phyloP scores from a whole-genome alignment of 495 filamentous ascomycete genomes.

The Parathielavia hyrcaniae region DNA sequence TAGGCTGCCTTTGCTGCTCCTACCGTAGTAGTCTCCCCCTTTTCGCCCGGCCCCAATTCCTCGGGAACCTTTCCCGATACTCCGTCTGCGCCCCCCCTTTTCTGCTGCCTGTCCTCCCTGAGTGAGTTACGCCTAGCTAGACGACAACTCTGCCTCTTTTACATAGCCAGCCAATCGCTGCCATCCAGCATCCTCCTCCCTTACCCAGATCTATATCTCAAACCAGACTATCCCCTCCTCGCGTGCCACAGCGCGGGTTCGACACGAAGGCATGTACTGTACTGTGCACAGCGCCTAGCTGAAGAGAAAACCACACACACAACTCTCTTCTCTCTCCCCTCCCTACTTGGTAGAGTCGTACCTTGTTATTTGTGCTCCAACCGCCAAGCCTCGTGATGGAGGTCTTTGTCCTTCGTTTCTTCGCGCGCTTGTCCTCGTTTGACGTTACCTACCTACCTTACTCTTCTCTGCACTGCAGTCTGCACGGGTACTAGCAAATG shows the following conservation, averaged over 20 bases:
- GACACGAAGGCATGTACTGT: too few species aligned
- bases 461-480: not conserved
- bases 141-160: not conserved
- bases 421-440: not conserved
- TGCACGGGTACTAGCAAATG: too few species aligned
- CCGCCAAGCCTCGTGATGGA: conserved; percentile 12
- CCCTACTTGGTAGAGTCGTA: too few species aligned
- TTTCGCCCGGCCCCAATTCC: not conserved
- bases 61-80: not conserved
- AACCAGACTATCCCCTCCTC: not conserved
- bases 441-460: not conserved
- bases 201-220: not conserved
- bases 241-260: not conserved
- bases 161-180: not conserved
- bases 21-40: not conserved
- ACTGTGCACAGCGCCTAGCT: not conserved
- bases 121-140: not conserved
- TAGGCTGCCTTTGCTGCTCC: not conserved
- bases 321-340: not conserved
- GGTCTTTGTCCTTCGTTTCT: not conserved
- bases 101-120: not conserved
- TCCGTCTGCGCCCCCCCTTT: not conserved
- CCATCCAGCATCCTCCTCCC: too few species aligned
- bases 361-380: not conserved
- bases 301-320: not conserved